Evolutionary conservation across 805 yeast genomes (phyloP).

Genomic region (Cyberlindnera suaveolens): DNA sequence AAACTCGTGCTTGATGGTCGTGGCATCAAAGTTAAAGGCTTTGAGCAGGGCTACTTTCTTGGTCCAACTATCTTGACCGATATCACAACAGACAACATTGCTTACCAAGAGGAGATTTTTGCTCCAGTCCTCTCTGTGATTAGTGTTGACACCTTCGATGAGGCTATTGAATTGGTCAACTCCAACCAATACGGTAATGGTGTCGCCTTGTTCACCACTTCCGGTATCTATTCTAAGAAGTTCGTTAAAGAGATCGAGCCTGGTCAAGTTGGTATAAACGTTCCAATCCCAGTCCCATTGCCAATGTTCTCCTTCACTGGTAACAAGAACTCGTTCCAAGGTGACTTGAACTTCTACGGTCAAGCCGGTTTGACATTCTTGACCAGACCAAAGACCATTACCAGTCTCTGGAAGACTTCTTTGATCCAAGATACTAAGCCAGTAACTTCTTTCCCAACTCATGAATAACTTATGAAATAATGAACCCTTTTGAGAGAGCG

Average conservation of each 20-base stretch:
- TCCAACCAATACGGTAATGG: conserved; percentile 65
- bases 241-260: conserved; percentile 63
- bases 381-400: conserved; percentile 72
- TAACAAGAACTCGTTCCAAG: conserved; percentile 66
- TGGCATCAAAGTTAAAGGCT: conserved; percentile 39
- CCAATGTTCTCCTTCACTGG: conserved; percentile 82
- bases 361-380: conserved; percentile 67
- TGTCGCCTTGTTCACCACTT: conserved; percentile 59
- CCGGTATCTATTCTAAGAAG: conserved; percentile 65
- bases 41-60: conserved; percentile 58
- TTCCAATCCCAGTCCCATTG: conserved; percentile 75
- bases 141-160: conserved; percentile 61
- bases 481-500: no score
- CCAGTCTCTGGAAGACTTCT: conserved; percentile 58
- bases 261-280: conserved; percentile 75
- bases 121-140: conserved; percentile 67
- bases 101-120: conserved; percentile 68
- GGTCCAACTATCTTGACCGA: conserved; percentile 65
- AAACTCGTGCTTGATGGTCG: conserved; percentile 59
- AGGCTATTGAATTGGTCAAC: conserved; percentile 62
- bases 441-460: conserved; percentile 65
- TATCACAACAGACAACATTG: conserved; percentile 57
- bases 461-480: conserved; percentile 15
- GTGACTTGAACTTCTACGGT: conserved; percentile 76
- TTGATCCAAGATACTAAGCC: conserved; percentile 46